Conservation (phyloP, 805 yeast genomes). For the Monosporozyma yasuniensis region DNA sequence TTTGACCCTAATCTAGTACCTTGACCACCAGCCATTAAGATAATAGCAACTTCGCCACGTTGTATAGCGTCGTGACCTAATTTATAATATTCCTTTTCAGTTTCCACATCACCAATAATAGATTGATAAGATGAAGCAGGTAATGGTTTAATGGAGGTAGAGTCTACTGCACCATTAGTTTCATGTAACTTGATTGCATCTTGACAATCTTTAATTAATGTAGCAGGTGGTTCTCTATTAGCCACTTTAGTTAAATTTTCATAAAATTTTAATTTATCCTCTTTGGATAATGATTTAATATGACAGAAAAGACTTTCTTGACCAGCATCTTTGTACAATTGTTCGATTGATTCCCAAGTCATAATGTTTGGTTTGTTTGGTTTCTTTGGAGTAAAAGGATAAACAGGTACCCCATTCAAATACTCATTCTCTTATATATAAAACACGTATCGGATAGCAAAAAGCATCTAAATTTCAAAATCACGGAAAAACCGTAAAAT, state of each 20-base stretch:
- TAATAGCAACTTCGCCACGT: constrained; percentile 71
- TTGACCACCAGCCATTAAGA: constrained; percentile 97
- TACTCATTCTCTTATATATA: background rate
- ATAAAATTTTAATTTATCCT: constrained; percentile 32
- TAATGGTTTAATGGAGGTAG: constrained; percentile 35
- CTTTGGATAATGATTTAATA: constrained; percentile 33
- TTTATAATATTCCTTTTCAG: constrained; percentile 35
- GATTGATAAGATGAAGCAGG: constrained; percentile 49
- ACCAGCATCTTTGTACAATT: constrained; percentile 32
- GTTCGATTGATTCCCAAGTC: constrained; percentile 2
- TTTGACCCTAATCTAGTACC: constrained; percentile 90
- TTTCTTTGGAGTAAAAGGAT: background rate
- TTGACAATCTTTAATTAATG: constrained; percentile 32
- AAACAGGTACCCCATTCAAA: background rate
- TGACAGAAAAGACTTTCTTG: constrained; percentile 47
- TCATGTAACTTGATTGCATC: constrained; percentile 35
- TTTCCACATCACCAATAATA: constrained; percentile 29
- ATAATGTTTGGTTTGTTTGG: background rate
- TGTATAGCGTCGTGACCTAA: constrained; percentile 63
- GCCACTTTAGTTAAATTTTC: constrained; percentile 22
- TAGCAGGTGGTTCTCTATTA: constrained; percentile 13
- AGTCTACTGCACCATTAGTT: constrained; percentile 18
- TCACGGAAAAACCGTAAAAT: background rate
- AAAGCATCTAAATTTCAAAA: background rate
- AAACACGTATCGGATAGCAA: background rate